Base-by-base conservation (phyloP, 257 asterid genomes). In the Jasminum sambac region DNA sequence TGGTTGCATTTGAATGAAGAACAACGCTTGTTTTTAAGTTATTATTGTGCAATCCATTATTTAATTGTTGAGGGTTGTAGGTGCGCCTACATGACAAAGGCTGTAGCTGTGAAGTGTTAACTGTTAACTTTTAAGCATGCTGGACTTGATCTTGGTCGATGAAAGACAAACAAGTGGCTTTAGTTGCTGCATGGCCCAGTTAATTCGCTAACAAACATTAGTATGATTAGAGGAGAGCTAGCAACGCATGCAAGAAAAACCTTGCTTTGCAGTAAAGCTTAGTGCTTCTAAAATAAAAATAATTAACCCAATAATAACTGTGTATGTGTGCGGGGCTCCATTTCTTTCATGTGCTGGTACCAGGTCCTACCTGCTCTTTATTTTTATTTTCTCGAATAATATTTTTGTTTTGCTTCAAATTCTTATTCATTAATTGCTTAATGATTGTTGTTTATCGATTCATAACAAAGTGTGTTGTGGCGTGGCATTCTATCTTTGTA, bases 231-330 rank as follows among this genome's bases (percentile, higher is more conserved):
- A n/a, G 40, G 1, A 10, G 42, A 16, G 17, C 39, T 13, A 17
- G 10, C 52, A 64, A 39, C 11, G 68, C 68, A 21, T 61, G 68
- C 30, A 26, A 4, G 16, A 50, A 19, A 68, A 7, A 44, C 78
- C 63, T 81, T 71, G 77, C 83, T 76, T 82, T 21, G 26, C 38
- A 73, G 46, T 42, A 16, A 78, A 78, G 83, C 66, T 39, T 67
- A 59, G 70, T 39, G 70, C 64, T 41, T 39, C n/a, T n/a, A n/a
- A n/a, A n/a, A n/a, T 12, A 16, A 26, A 41, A 73, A 61, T 44
- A 9, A 74, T 73, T 66, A 52, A 74, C 50, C 48, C 23, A 76
- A 76, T 76, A 66, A 76, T 69, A 11, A 59, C 61, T 43, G 25
- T 24, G 13, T 43, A 5, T 52, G 12, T 19, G 19, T 11, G 48